These are phyloP conservation scores for Incumbomyces delicatus DNA, from an alignment of 2,329 filamentous ascomycete genomes.

Conservation along the genomic window DNA sequence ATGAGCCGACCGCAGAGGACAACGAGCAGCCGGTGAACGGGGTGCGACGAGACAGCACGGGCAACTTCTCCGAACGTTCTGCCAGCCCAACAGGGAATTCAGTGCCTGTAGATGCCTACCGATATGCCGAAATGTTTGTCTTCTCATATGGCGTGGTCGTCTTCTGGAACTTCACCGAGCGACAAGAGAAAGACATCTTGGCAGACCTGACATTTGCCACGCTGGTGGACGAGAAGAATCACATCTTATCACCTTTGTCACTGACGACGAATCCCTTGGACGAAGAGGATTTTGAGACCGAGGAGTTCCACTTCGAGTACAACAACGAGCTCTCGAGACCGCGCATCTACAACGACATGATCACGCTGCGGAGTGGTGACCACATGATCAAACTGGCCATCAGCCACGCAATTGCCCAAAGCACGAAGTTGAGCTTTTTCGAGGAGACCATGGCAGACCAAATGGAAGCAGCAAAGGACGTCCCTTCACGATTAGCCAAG, in stretches of 20 bases:
- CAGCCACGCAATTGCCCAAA: conserved; percentile 93
- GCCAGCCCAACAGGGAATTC: conserved; percentile 40
- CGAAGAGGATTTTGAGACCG: conserved; percentile 89
- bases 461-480: conserved; percentile 84
- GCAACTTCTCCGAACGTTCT: conserved; percentile 28
- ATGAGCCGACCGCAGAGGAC: conserved; percentile 14
- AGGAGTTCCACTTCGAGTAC: conserved; percentile 98
- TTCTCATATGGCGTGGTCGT: conserved; percentile 96
- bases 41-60: conserved; percentile 17
- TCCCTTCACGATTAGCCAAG: conserved; percentile 78
- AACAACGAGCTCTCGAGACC: conserved; percentile 75
- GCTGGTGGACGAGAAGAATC: conserved; percentile 22
- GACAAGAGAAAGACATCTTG: conserved; percentile 91
- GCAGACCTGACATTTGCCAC: conserved; percentile 77
- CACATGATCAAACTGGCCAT: conserved; percentile 66
- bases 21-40: conserved; percentile 24
- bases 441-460: conserved; percentile 93
- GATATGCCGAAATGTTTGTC: conserved; percentile 91
- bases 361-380: conserved; percentile 84
- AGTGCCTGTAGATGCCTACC: conserved; percentile 60
- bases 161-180: conserved; percentile 97
- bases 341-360: conserved; percentile 98
- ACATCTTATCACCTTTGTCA: conserved; percentile 37
- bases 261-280: conserved; percentile 71
- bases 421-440: conserved; percentile 91